These are phyloP conservation scores for Blastobotrys muscicola DNA, from an alignment of 805 yeast species.

Conservation along the genomic window DNA sequence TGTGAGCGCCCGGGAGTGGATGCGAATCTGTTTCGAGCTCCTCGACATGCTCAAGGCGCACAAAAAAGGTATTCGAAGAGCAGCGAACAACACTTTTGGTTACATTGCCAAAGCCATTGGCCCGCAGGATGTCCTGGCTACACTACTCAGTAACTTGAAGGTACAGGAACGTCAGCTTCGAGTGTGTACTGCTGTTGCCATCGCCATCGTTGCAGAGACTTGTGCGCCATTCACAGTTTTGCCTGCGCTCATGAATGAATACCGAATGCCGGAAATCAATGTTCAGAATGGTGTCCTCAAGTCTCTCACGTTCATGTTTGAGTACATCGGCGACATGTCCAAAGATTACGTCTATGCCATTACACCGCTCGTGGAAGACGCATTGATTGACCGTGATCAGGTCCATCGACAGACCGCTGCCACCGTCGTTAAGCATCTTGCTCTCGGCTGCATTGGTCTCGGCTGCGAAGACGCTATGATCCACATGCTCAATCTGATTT, in stretches of 20 bases:
- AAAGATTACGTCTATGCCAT: conserved; percentile 75
- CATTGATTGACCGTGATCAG: conserved; percentile 78
- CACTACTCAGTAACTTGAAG: conserved; percentile 70
- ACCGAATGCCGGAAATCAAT: conserved; percentile 80
- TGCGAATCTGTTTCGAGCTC: conserved; percentile 87
- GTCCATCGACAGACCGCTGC: conserved; percentile 97
- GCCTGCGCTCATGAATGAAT: conserved; percentile 94
- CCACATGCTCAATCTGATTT: conserved; percentile 67
- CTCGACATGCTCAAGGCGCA: conserved; percentile 81
- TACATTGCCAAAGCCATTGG: conserved; percentile 86
- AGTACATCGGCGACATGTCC: conserved; percentile 75
- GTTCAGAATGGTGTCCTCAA: conserved; percentile 94
- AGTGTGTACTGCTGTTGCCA: conserved; percentile 96
- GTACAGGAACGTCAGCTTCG: conserved; percentile 95
- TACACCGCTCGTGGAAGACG: conserved; percentile 76
- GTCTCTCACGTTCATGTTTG: conserved; percentile 84
- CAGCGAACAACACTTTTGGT: conserved; percentile 89
- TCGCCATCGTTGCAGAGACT: conserved; percentile 89
- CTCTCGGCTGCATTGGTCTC: conserved; percentile 64
- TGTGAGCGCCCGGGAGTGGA: conserved; percentile 92
- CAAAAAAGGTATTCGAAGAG: conserved; percentile 62
- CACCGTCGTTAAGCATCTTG: conserved; percentile 71
- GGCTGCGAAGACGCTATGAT: conserved; percentile 76
- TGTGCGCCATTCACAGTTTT: conserved; percentile 89
- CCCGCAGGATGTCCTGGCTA: conserved; percentile 86